phyloP scores from a whole-genome alignment of 257 asterid species.

The Rubia yunnanensis region DNA sequence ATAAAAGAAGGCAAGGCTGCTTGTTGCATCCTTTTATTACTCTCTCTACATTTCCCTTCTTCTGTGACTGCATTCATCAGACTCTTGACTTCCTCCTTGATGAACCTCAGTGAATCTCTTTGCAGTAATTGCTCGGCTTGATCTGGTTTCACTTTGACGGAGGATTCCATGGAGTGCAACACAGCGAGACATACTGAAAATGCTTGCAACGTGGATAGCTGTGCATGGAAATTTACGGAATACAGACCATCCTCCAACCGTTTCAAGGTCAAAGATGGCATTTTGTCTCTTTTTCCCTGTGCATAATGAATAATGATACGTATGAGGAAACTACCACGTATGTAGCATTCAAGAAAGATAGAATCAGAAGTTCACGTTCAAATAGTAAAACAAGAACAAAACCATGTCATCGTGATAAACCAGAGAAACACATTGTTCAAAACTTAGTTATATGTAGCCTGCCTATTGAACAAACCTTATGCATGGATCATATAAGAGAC shows the following conservation, averaged over 20 bases:
- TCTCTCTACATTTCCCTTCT: slow-evolving; percentile 38
- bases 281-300: slow-evolving; percentile 63
- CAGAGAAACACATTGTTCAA: neutral
- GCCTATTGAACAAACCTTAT: too few species aligned
- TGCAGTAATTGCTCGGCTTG: slow-evolving; percentile 33
- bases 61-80: slow-evolving; percentile 40
- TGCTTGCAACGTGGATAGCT: slow-evolving; percentile 74
- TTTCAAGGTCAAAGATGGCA: slow-evolving; percentile 55
- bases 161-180: slow-evolving; percentile 58
- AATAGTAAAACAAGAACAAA: neutral
- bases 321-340: neutral
- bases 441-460: neutral
- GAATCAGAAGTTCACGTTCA: neutral
- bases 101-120: slow-evolving; percentile 43
- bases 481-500: neutral
- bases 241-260: slow-evolving; percentile 54
- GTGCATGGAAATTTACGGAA: slow-evolving; percentile 76
- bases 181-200: slow-evolving; percentile 73
- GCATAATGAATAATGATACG: slow-evolving; percentile 1
- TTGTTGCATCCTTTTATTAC: slow-evolving; percentile 33
- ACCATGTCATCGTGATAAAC: neutral
- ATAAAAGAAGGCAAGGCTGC: slow-evolving; percentile 53
- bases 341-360: neutral
- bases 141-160: slow-evolving; percentile 35
- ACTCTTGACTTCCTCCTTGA: slow-evolving; percentile 46